Evolutionary conservation across 2,329 filamentous ascomycete genomes (phyloP), one percentile per base, ranked within the genome.

Genomic region (Pyrenochaeta sp.): DNA sequence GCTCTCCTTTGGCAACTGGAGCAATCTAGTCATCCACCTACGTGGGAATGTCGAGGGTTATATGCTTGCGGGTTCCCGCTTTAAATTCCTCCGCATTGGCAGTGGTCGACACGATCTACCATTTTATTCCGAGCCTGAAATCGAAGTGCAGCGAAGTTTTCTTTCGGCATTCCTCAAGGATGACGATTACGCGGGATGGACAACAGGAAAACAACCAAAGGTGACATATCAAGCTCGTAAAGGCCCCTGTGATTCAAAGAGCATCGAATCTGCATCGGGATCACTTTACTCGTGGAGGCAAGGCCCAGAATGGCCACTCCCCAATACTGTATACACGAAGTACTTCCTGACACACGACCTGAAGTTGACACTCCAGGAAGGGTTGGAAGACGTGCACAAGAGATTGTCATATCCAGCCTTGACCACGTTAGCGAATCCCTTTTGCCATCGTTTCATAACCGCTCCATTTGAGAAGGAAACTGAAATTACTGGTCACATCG

Each of bases 21-120:
- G 84, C 8, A 84, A 84, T 1, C 88, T 88, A 32, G 66, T 84
- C 2, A 74, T 88, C 1, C 85, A 88, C 53, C 73, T 88, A 3
- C 74, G 85, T 4, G 85, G 85, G 2, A 88, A 88, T 50, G 75
- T 88, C 4, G 75, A 84, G 49, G 85, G 85, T 0, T 88, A 78
- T 39, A 72, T 72, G 3, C 74, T 81, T 32, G 84, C 85, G 0
- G 82, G 83, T 1, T 87, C 84, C 0, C 72, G 81, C 47, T 71
- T 82, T 41, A 89, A 88, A 63, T 89, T 84, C 51, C 74, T 88
- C 0, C 80, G 84, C 7, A 21, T 36, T 18, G 27, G 27, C 9
- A 19, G 18, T 15, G 30, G 35, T 27, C 20, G 36, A 13, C 36
- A 48, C 14, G 44, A 36, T 17, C 13, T 46, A 2, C 31, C 32